Conservation (phyloP, 2,329 filamentous ascomycete genomes). For the Alternaria sp. region DNA sequence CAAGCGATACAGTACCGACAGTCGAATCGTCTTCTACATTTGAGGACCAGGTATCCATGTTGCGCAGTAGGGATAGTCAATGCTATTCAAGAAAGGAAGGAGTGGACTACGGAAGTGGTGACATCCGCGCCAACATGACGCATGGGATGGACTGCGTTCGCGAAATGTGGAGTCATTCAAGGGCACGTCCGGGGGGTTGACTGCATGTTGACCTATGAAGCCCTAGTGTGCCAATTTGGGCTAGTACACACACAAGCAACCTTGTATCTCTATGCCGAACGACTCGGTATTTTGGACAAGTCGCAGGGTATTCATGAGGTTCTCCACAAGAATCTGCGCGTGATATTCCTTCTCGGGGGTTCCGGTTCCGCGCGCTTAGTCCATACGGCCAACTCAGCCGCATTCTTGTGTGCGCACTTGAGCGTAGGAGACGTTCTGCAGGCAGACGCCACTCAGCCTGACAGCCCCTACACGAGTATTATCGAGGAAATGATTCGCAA, state of each 20-base stretch:
- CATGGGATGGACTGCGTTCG: background rate
- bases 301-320: background rate
- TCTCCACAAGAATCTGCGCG: background rate
- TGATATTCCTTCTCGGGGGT: background rate
- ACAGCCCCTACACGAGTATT: background rate
- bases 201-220: background rate
- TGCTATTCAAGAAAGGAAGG: too few species aligned
- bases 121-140: background rate
- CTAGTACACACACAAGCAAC: background rate
- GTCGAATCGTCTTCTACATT: background rate
- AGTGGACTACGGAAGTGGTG: background rate
- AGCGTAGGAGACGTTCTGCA: background rate
- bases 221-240: background rate
- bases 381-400: too few species aligned
- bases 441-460: background rate
- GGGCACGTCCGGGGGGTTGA: background rate
- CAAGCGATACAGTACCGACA: background rate
- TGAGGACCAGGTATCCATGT: background rate
- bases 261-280: background rate
- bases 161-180: background rate
- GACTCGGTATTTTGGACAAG: background rate
- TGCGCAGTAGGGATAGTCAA: background rate
- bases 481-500: background rate
- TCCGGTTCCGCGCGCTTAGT: background rate
- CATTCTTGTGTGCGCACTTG: background rate